Evolutionary conservation across 805 yeast species (phyloP).

Genomic region (Candida andamanensis): DNA sequence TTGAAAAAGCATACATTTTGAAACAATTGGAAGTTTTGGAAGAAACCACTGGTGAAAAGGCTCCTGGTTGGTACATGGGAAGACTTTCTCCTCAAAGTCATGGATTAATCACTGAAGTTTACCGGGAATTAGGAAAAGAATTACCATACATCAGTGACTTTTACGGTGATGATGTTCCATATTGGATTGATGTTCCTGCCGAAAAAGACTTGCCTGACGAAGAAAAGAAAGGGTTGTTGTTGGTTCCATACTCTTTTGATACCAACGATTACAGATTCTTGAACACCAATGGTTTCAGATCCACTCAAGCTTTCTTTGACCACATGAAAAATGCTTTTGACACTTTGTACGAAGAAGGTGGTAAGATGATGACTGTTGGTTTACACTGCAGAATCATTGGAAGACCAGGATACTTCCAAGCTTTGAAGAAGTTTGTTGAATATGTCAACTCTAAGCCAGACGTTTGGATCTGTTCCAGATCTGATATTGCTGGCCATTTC

Average conservation of each 20-base stretch:
- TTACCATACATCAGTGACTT: slow-evolving; percentile 13
- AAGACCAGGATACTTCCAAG: slow-evolving; percentile 11
- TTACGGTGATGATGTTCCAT: slow-evolving; percentile 15
- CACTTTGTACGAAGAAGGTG: slow-evolving; percentile 13
- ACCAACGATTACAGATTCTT: slow-evolving; percentile 20
- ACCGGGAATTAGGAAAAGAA: slow-evolving; percentile 10
- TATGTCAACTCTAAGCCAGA: slow-evolving; percentile 11
- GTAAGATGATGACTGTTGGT: slow-evolving; percentile 15
- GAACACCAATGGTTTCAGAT: slow-evolving; percentile 18
- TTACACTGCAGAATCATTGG: slow-evolving; percentile 14
- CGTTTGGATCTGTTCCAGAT: slow-evolving; percentile 14
- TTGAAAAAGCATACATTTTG: slow-evolving; percentile 13
- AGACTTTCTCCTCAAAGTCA: slow-evolving; percentile 13
- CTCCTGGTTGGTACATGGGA: slow-evolving; percentile 15
- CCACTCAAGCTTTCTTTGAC: slow-evolving; percentile 19
- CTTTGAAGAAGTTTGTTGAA: slow-evolving; percentile 12
- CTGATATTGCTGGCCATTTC: slow-evolving; percentile 12
- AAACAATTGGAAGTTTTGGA: slow-evolving; percentile 10
- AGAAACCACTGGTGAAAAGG: slow-evolving; percentile 9
- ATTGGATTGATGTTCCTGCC: slow-evolving; percentile 14
- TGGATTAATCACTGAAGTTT: slow-evolving; percentile 12
- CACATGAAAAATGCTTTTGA: slow-evolving; percentile 33
- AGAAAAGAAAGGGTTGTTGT: slow-evolving; percentile 19
- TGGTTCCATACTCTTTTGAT: slow-evolving; percentile 20
- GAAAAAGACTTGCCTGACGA: slow-evolving; percentile 11